Evolutionary conservation across 2,329 filamentous ascomycete genomes (phyloP).

Genomic region (Talaromyces verruculosus): DNA sequence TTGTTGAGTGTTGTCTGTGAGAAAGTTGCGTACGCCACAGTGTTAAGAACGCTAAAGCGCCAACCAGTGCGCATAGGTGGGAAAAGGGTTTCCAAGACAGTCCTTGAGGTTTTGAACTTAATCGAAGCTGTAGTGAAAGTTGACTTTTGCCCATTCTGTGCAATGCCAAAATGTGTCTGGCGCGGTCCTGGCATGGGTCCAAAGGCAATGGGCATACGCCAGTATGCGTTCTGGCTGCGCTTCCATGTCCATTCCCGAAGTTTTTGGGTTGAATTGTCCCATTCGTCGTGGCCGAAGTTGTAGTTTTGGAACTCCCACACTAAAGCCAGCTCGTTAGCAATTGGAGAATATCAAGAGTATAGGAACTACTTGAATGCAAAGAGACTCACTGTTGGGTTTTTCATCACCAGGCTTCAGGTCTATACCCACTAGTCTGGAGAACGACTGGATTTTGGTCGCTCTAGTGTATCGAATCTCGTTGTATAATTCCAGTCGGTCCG

Average conservation of each 20-base stretch:
- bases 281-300: conserved; percentile 61
- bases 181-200: conserved; percentile 51
- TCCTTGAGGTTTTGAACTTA: conserved; percentile 53
- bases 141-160: conserved; percentile 31
- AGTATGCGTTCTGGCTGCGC: conserved; percentile 40
- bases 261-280: conserved; percentile 53
- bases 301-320: conserved; percentile 49
- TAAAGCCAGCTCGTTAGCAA: conserved; percentile 22
- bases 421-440: conserved; percentile 54
- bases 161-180: conserved; percentile 37
- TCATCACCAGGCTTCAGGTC: conserved; percentile 37
- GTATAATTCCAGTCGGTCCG: conserved; percentile 39
- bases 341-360: no score
- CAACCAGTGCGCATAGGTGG: conserved; percentile 41
- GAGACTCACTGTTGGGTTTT: conserved; percentile 15
- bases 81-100: conserved; percentile 52
- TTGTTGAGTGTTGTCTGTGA: conserved; percentile 45
- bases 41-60: conserved; percentile 46
- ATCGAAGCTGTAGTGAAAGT: conserved; percentile 50
- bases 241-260: conserved; percentile 54
- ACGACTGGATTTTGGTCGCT: conserved; percentile 59
- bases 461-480: conserved; percentile 59
- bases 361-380: no score
- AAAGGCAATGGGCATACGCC: conserved; percentile 49
- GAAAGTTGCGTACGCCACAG: conserved; percentile 47